Base-by-base conservation (phyloP, 306 rosid genomes). In the Cicer cuneatum region DNA sequence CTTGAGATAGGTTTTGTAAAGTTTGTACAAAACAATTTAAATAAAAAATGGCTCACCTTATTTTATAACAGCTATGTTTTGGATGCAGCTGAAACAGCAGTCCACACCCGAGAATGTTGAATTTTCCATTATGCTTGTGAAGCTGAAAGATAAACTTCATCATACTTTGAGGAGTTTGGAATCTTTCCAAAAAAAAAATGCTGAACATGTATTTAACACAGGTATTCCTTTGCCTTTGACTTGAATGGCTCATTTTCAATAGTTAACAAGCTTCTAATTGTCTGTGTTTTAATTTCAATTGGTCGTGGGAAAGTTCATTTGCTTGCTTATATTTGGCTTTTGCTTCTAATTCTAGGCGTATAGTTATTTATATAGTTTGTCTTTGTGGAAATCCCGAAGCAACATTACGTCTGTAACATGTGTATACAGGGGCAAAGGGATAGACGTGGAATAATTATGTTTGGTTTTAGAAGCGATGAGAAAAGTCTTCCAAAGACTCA, bases 201-300 rank as follows among this genome's bases (percentile, higher is more conserved):
- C 98, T 11, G 96, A 91, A 42, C 94, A 85, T 65, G 96, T 94
- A 45, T 94, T 94, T 82, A 82, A 81, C 85, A 90, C 97, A 76
- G 98, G 98, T 93, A 71, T 59, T 61, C 21, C 71, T 21, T 70
- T 79, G 45, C 62, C 53, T 49, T 53, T 72, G 35, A 10, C 39
- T 53, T 24, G 8, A 45, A 47, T 67, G 71, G 48, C 53, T 42
- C 60, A 39, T 66, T 21, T 70, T 65, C 21, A 43, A 37, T 60
- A 15, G 58, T 19, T 37, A 51, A 59, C 48, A 19, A 39, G 54
- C 63, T 78, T 78, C 69, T 56, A 41, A 29, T 37, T 65, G 59
- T 46, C 33, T n/a, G 7, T 48, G 16, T 58, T 33, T 65, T 16
- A 43, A 52, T 82, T 76, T 54, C 51, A 37, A 56, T 47, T 64